Base-by-base conservation (phyloP, 1,284 basidiomycete species). In the Sphagnurus paluster region DNA sequence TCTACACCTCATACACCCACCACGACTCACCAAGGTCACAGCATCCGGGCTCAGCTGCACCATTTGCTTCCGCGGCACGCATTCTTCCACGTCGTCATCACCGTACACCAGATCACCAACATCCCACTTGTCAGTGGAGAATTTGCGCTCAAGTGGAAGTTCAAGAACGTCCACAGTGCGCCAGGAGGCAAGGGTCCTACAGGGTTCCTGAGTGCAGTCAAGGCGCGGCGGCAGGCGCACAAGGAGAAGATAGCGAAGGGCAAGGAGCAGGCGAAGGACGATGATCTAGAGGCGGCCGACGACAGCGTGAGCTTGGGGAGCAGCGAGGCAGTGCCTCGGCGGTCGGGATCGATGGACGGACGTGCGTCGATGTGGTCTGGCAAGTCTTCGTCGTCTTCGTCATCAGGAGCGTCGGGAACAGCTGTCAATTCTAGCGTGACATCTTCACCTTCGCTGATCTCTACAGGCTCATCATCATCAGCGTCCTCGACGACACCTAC, bases 111-210 rank as follows among this genome's bases (percentile, higher is more conserved):
- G 56, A 75, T 92, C 23, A 74, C 78, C 33, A 87, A 82, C 57
- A 82, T 93, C 0, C 89, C 90, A 0, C 77, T 90, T 50, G 80
- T 91, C 39, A 68, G 70, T 30, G 90, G 90, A 51, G 76, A 88
- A 57, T 92, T 92, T 59, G 80, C 74, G 11, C 77, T 86, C 29
- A 74, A 77, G 39, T 92, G 89, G 89, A 84, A 81, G 62, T 78
- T 91, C 67, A 86, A 83, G 67, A 74, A 81, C 53, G 79, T 80
- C 11, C 74, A 78, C 29, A 64, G 68, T 11, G 64, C 66, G 14
- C 59, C 72, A 2, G 65, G 71, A 8, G 54, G 61, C 50, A 69
- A 68, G 65, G 57, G 53, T 52, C 63, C 60, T 4, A 34, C 38
- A 4, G 48, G 49, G 2, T 25, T 68, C 20, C 36, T 67, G 14